These are phyloP conservation scores for Elsinoe fawcettii DNA, from an alignment of 2,329 filamentous ascomycete species.

Conservation along the genomic window DNA sequence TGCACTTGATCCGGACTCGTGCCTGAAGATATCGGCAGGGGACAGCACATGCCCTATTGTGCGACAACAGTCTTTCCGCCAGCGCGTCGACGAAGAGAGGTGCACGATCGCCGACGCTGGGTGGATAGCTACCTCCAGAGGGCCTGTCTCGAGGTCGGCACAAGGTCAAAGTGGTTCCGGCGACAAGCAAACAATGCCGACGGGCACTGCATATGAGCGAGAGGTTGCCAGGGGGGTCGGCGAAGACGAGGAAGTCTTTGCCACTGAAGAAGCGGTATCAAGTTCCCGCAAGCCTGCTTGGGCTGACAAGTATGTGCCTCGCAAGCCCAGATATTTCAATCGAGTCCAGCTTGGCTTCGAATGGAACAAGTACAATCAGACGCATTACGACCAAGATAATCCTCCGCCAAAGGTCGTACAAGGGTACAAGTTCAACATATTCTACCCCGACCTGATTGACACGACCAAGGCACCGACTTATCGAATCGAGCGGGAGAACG, in stretches of 20 bases:
- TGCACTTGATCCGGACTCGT: constrained; percentile 55
- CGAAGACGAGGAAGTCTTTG: constrained; percentile 94
- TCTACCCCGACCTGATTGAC: constrained; percentile 95
- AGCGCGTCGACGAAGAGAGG: neutral
- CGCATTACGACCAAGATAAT: constrained; percentile 97
- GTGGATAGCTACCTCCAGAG: neutral
- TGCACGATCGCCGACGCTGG: neutral
- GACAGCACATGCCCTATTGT: constrained; percentile 54
- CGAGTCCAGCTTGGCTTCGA: constrained; percentile 98
- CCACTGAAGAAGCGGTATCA: constrained; percentile 73
- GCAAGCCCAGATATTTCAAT: constrained; percentile 96
- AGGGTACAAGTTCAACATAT: constrained; percentile 99
- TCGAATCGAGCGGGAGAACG: constrained; percentile 88
- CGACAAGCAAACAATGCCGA: constrained; percentile 57
- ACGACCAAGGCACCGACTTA: constrained; percentile 92
- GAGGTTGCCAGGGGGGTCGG: constrained; percentile 85
- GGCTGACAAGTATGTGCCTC: constrained; percentile 75
- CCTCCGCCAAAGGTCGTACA: constrained; percentile 97
- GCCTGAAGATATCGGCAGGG: constrained; percentile 55
- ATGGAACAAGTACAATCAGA: constrained; percentile 99
- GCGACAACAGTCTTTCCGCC: constrained; percentile 45
- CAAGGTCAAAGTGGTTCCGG: constrained; percentile 35
- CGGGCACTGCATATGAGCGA: constrained; percentile 81
- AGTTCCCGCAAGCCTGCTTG: constrained; percentile 61
- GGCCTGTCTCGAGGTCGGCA: neutral